These are phyloP conservation scores for Zoysia matrella DNA, from an alignment of 202 grass and related monocot species.

Conservation along the genomic window DNA sequence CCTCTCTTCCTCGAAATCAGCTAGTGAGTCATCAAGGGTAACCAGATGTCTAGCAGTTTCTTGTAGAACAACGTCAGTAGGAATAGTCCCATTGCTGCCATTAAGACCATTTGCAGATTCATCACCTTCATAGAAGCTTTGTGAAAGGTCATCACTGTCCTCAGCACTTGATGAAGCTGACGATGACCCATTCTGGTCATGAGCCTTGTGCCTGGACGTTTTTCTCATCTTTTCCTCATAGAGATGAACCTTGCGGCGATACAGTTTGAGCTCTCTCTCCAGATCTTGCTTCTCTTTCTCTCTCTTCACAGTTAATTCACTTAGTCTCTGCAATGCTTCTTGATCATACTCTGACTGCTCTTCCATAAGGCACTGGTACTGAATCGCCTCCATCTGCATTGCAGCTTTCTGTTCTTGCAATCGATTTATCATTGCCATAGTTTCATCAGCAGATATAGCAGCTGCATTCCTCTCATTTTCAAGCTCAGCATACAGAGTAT, in stretches of 20 bases:
- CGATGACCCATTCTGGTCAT: conserved; percentile 63
- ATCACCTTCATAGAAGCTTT: conserved; percentile 67
- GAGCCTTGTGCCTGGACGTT: conserved; percentile 57
- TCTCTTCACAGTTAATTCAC: conserved; percentile 82
- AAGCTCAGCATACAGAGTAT: conserved; percentile 73
- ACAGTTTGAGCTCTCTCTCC: conserved; percentile 74
- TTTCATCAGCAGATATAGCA: conserved; percentile 89
- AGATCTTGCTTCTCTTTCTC: conserved; percentile 96
- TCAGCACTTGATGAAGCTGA: conserved; percentile 85
- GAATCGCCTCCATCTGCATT: conserved; percentile 99
- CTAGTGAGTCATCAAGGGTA: conserved; percentile 60
- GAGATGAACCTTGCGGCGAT: conserved; percentile 65
- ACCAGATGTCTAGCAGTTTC: conserved; percentile 64
- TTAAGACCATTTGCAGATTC: conserved; percentile 65
- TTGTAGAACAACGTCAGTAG: conserved; percentile 67
- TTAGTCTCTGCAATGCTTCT: conserved; percentile 84
- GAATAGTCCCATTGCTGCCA: conserved; percentile 63
- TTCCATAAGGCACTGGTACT: conserved; percentile 98
- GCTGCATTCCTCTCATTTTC: conserved; percentile 94
- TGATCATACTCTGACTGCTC: conserved; percentile 98
- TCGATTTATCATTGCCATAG: conserved; percentile 99
- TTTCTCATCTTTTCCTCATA: conserved; percentile 72
- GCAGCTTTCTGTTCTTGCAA: conserved; percentile 99
- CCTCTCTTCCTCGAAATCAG: conserved; percentile 91
- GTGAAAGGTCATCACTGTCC: conserved; percentile 71